A percentile compares a stretch with the other conserved stretches of the same genome.
Conservation (phyloP, 1,284 basidiomycete species). For the Cryptococcus neoformans region DNA sequence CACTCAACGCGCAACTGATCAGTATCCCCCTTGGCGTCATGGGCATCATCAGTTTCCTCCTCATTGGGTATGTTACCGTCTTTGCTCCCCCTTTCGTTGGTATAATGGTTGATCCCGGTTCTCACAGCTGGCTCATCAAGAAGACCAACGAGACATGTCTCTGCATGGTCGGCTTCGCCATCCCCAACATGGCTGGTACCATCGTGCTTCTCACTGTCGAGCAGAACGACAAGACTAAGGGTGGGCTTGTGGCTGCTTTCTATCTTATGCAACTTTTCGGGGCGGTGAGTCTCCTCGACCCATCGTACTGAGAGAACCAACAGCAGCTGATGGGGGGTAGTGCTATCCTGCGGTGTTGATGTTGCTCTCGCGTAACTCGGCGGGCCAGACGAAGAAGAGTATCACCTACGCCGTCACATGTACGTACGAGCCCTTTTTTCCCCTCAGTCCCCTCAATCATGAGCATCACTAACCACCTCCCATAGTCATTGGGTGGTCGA, state of each 20-base stretch:
- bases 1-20: slow-evolving; percentile 14
- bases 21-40: slow-evolving; percentile 21
- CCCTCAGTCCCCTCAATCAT: not conserved
- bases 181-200: slow-evolving; percentile 30
- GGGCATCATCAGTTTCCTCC: slow-evolving; percentile 14
- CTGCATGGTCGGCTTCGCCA: slow-evolving; percentile 19
- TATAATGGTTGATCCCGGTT: not conserved
- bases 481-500: slow-evolving; percentile 30
- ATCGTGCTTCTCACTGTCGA: slow-evolving; percentile 24
- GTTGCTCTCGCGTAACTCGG: slow-evolving; percentile 25
- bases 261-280: slow-evolving; percentile 29
- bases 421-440: not conserved
- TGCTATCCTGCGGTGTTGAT: slow-evolving; percentile 22
- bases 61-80: not conserved
- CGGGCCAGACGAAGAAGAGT: slow-evolving; percentile 35
- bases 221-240: slow-evolving; percentile 15
- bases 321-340: not conserved
- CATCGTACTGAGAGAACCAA: too few relatives aligned
- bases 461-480: not conserved
- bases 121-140: slow-evolving; percentile 13
- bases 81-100: not conserved
- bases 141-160: slow-evolving; percentile 21
- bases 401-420: slow-evolving; percentile 28
- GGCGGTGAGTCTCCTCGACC: slow-evolving; percentile 9
- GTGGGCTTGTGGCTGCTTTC: slow-evolving; percentile 24